Percentiles rank a stretch among this genome's conserved stretches.
Conservation (phyloP, 73 alveolate species). For the Tetrahymena borealis region DNA sequence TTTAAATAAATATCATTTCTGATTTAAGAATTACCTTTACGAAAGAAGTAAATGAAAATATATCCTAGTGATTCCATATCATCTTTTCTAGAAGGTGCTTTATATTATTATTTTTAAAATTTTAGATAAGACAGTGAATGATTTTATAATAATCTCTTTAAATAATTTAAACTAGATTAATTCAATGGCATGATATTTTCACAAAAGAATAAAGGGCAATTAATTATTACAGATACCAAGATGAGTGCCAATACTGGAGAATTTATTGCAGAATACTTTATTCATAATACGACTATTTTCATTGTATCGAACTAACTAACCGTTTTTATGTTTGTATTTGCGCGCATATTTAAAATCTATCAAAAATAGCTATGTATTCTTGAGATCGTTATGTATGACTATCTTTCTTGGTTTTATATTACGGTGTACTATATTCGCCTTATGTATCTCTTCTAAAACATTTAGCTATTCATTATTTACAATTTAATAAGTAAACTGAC, state of each 20-base stretch:
- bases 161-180: not conserved
- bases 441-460: not conserved
- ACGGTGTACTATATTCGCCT: not conserved
- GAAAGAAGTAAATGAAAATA: not conserved
- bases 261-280: not conserved
- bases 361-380: not conserved
- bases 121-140: not conserved
- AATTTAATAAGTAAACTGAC: not conserved
- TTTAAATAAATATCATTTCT: no score
- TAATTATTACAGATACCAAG: not conserved
- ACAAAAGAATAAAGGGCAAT: no score
- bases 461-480: not conserved
- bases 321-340: not conserved
- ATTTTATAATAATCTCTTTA: no score
- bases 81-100: not conserved
- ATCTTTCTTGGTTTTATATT: not conserved
- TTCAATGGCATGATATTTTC: no score
- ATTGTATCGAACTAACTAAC: not conserved
- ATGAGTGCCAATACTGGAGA: not conserved
- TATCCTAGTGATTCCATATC: not conserved
- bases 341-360: not conserved
- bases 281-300: not conserved
- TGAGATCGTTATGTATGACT: not conserved
- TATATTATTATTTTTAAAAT: not conserved
- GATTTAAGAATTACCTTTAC: not conserved